These are phyloP conservation scores for Phytophthora sojae DNA, from an alignment of 352 stramenopile species.

Conservation along the genomic window DNA sequence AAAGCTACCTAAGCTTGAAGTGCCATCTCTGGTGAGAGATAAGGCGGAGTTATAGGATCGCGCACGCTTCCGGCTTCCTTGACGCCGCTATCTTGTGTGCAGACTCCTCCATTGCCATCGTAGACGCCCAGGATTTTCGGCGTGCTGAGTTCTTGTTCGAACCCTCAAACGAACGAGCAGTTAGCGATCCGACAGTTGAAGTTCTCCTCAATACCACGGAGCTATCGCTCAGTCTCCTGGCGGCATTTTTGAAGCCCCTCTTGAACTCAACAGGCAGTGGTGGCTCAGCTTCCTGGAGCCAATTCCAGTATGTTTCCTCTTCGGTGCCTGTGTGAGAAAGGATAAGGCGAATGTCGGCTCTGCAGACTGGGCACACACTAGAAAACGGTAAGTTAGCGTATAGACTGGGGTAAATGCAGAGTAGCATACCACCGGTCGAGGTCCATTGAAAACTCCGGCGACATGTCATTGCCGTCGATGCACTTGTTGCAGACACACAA, in stretches of 20 bases:
- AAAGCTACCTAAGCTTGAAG: too few relatives aligned
- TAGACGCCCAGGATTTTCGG: background rate
- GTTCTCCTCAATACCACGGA: background rate
- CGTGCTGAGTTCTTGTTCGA: background rate
- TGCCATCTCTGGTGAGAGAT: too few relatives aligned
- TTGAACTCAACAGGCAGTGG: slow-evolving; percentile 50
- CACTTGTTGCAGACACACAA: slow-evolving; percentile 65
- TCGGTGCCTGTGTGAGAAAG: slow-evolving; percentile 53
- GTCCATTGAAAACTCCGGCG: slow-evolving; percentile 14
- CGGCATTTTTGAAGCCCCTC: slow-evolving; percentile 51
- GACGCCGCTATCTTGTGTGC: background rate
- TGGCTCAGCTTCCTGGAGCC: slow-evolving; percentile 49
- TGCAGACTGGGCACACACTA: slow-evolving; percentile 64
- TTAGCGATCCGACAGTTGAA: background rate
- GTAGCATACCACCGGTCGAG: slow-evolving; percentile 35
- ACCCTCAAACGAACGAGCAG: background rate
- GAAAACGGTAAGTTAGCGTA: background rate
- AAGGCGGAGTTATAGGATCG: background rate
- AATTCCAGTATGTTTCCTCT: slow-evolving; percentile 63
- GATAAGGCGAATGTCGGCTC: slow-evolving; percentile 60
- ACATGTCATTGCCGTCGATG: slow-evolving; percentile 49
- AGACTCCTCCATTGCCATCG: background rate
- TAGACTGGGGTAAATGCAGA: background rate
- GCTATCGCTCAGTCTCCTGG: slow-evolving; percentile 4
- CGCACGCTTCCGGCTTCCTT: background rate